Evolutionary conservation across 2,329 filamentous ascomycete genomes (phyloP), one percentile per base, ranked within the genome.

Genomic region (Sporothrix brunneoviolacea): DNA sequence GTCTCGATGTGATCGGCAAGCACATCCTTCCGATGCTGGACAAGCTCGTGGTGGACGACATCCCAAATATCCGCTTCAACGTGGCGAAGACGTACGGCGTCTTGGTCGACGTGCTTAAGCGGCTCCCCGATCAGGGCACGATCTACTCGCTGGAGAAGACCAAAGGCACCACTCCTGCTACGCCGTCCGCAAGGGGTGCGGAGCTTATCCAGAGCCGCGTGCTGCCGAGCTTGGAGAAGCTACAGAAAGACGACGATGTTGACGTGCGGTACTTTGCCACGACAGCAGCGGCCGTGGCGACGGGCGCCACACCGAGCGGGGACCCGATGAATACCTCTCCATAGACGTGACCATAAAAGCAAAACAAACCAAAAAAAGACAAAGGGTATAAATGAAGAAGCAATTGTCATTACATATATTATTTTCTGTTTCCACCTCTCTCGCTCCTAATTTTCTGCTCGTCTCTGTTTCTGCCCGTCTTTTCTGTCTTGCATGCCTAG

Each of bases 31-130:
- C 93, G 35, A 97, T 98, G 77, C 82, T 98, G 65, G 88, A 95
- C 69, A 89, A 91, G 72, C 86, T 98, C 49, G 89, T 94, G 47
- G 80, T 82, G 40, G 93, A 98, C 65, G 90, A 94, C 39, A 98
- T 98, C 56, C 93, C 93, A 59, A 98, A 98, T 72, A 98, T 98
- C 66, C 89, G 93, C 46, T 98, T 98, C 80, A 98, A 98, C 69
- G 93, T 98, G 42, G 93, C 93, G 60, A 98, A 98, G 75, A 97
- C 93, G 41, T 98, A 97, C 65, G 82, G 83, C 19, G 84, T 93
- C 46, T 75, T 98, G 53, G 90, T 97, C 62, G 84, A 87, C 60
- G 90, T 91, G n/a, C 78, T 98, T 63, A 90, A 91, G 70, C 86
- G 89, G 60, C 77, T 98, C 50, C 91, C 93, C 3, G 87, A 91